Percentiles rank a stretch among this genome's conserved stretches.
These are phyloP conservation scores for Niveomyces coronatus DNA, from an alignment of 2,329 filamentous ascomycete genomes.

Conservation along the genomic window DNA sequence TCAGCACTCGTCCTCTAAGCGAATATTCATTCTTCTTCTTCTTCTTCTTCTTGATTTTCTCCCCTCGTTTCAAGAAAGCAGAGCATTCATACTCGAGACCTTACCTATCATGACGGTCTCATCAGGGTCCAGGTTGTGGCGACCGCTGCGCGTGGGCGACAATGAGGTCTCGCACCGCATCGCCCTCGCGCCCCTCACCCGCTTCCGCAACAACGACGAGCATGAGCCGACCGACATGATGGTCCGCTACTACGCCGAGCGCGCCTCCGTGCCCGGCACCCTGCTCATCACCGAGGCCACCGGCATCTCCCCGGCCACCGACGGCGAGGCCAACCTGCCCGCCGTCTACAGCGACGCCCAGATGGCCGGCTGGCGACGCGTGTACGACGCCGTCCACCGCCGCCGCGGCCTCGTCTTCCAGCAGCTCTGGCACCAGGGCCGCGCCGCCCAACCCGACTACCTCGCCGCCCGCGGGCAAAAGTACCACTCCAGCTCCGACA, in stretches of 20 bases:
- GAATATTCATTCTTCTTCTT: neutral
- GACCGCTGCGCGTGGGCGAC: conserved; percentile 31
- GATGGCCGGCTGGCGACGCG: conserved; percentile 45
- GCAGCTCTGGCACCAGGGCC: conserved; percentile 54
- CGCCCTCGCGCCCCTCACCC: conserved; percentile 46
- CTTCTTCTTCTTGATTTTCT: neutral
- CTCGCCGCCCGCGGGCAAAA: conserved; percentile 19
- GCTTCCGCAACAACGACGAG: conserved; percentile 36
- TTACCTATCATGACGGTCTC: conserved; percentile 13
- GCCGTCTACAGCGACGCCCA: conserved; percentile 48
- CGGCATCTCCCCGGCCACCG: conserved; percentile 24
- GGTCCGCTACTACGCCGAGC: conserved; percentile 35
- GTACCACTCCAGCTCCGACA: conserved; percentile 6
- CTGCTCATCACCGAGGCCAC: conserved; percentile 38
- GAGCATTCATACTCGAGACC: conserved; percentile 11
- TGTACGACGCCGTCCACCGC: conserved; percentile 51
- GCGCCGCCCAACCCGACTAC: conserved; percentile 19
- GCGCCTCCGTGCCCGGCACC: conserved; percentile 30
- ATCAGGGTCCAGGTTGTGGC: conserved; percentile 4
- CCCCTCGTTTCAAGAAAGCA: no score
- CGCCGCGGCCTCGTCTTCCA: conserved; percentile 49
- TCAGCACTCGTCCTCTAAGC: no score
- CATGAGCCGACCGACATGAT: conserved; percentile 17
- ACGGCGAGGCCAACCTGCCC: conserved; percentile 30
- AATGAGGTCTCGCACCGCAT: conserved; percentile 31